Evolutionary conservation across 805 yeast species (phyloP).

Genomic region (Kazachstania viticola): DNA sequence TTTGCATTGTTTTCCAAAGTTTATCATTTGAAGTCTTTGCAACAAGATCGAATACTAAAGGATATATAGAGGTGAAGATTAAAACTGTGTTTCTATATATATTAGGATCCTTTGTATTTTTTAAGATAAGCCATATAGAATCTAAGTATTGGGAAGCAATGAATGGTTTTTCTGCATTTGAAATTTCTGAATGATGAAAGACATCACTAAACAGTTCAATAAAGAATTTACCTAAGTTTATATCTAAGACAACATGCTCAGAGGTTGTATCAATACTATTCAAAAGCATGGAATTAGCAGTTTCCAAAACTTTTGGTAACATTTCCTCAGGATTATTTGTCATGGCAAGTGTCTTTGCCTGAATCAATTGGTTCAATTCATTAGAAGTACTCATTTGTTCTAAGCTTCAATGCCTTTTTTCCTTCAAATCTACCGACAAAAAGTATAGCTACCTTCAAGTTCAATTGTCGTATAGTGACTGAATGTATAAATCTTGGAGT

Average conservation of each 20-base stretch:
- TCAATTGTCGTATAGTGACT: too few species aligned
- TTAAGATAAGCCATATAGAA: slow-evolving; percentile 15
- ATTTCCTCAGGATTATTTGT: slow-evolving; percentile 19
- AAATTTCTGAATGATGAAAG: slow-evolving; percentile 14
- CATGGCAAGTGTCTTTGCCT: slow-evolving; percentile 24
- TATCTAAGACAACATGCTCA: slow-evolving; percentile 2
- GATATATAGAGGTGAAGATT: slow-evolving; percentile 34
- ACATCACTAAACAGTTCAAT: slow-evolving; percentile 16
- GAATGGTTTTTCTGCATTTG: slow-evolving; percentile 21
- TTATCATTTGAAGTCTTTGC: slow-evolving; percentile 30
- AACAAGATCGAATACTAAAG: slow-evolving; percentile 34
- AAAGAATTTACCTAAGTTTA: slow-evolving; percentile 14
- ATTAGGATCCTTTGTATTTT: slow-evolving; percentile 17
- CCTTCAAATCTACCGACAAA: too few species aligned
- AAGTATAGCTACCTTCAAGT: too few species aligned
- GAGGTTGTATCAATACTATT: slow-evolving; percentile 5
- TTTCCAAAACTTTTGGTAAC: slow-evolving; percentile 25
- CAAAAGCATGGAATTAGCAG: slow-evolving; percentile 15
- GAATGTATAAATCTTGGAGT: too few species aligned
- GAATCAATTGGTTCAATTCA: slow-evolving; percentile 16
- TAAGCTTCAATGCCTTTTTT: too few species aligned
- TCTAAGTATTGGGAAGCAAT: slow-evolving; percentile 20
- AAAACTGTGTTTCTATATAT: slow-evolving; percentile 30
- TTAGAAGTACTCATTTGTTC: too few species aligned
- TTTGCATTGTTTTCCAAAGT: slow-evolving; percentile 45